Base-by-base conservation (phyloP, 805 yeast species). In the Starmerella apicola region DNA sequence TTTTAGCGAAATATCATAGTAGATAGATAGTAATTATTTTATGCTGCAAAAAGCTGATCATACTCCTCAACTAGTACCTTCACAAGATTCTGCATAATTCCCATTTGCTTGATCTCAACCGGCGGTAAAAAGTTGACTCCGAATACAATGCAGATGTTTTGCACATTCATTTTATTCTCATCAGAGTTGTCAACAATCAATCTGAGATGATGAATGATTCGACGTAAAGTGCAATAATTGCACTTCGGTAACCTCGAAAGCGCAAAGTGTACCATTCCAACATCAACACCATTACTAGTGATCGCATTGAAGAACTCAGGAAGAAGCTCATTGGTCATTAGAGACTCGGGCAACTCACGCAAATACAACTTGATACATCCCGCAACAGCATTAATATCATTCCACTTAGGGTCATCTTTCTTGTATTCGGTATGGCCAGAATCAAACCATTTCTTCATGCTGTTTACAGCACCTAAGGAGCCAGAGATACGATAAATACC, bases 141-240 rank as follows among this genome's bases (percentile, higher is more conserved):
- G 52, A 88, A 79, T 5, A 88, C 95, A 40, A 93, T 88, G 4
- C 95, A 94, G 53, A 88, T 62, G 55, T 88, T 88, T 1, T 84
- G 77, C 3, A 94, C 74, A 41, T 79, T 82, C 97, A 88, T 88
- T 56, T 77, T 77, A 61, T 88, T 88, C 34, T 62, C 63, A 9
- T 71, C 76, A 33, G 78, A 76, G 53, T 74, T 76, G 43, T 69
- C 70, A 39, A 80, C 76, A 19, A 88, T 78, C 48, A 68, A 69
- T 48, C 70, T 66, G 63, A 86, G 68, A 62, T 86, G 97, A 32
- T 66, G 61, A 28, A 80, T 66, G 39, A 88, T 64, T 36, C 80
- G 61, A 52, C 73, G 73, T 56, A 88, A 65, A 7, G 88, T 68
- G 38, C 72, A 71, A 53, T 72, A 82, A 56, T 84, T 83, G 50